phyloP scores from a whole-genome alignment of 805 yeast genomes.

The Metschnikowia amazonensis region DNA sequence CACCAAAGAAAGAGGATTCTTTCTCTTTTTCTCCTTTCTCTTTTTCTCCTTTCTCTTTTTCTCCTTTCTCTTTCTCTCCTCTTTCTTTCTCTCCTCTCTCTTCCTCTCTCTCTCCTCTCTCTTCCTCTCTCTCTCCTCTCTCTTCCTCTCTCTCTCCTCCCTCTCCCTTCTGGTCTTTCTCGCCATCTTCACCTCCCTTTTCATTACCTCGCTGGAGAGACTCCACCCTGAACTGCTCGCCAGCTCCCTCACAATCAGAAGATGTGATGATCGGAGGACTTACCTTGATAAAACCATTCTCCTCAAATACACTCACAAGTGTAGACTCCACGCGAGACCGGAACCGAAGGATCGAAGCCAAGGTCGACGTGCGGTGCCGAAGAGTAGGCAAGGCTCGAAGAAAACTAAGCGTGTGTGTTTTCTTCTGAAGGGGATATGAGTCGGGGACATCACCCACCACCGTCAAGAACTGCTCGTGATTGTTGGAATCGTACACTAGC shows the following conservation, averaged over 20 bases:
- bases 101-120: neutral
- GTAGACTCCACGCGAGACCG: conserved; percentile 63
- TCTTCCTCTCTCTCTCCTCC: neutral
- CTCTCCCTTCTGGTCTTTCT: neutral
- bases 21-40: neutral
- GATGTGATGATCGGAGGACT: conserved; percentile 84
- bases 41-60: too few species aligned
- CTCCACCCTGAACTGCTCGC: conserved; percentile 72
- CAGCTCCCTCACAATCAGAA: conserved; percentile 97
- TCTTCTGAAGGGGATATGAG: conserved; percentile 80
- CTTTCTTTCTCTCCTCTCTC: neutral
- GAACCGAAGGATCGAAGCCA: conserved; percentile 64
- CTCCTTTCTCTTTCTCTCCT: neutral
- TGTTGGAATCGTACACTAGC: conserved; percentile 23
- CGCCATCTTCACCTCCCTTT: neutral
- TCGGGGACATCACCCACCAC: conserved; percentile 61
- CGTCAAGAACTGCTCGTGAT: conserved; percentile 31
- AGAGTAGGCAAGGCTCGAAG: conserved; percentile 71
- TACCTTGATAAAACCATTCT: conserved; percentile 60
- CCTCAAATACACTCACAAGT: conserved; percentile 52
- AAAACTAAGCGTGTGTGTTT: conserved; percentile 60
- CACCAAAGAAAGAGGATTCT: conserved; percentile 54
- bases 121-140: neutral
- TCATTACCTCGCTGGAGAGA: conserved; percentile 15
- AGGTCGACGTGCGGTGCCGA: conserved; percentile 67